Base-by-base conservation (phyloP, 805 yeast species). In the Wickerhamiella qilinensis region DNA sequence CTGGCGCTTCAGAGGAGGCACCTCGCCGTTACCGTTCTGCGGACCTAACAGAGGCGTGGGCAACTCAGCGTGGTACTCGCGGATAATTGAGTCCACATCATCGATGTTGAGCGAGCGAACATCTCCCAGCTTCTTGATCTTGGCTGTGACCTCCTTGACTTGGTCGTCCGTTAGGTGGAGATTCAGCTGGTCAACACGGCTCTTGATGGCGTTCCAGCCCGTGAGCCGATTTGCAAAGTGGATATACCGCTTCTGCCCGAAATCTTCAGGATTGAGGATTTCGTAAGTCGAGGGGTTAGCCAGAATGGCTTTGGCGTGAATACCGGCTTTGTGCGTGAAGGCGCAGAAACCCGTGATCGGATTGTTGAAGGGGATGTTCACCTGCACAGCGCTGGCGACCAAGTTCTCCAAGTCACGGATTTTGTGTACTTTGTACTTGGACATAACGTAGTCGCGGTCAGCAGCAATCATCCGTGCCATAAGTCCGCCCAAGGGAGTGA, bases 381-480 rank as follows among this genome's bases (percentile, higher is more conserved):
- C 95, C 65, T 84, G 93, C 40, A 88, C 97, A 36, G 94, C 93
- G 50, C 88, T 95, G 31, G 97, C 97, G 49, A 88, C 96, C 58
- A 91, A 68, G 63, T 77, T 84, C 65, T 88, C 98, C 59, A 88
- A 68, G 58, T 88, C 97, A 65, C 98, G 77, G 51, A 88, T 73
- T 71, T 88, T 88, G 67, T 86, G 94, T 51, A 88, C 67, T 68
- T 91, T 91, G 68, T 88, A 88, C 67, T 88, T 88, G 62, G 86
- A 73, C 55, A 85, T 67, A 38, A 88, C 96, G 60, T 88, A 88
- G 50, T 88, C 96, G 54, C 96, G 78, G 65, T 88, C 93, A 44
- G 97, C 95, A 44, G 94, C 94, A 57, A 91, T 84, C 98, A 88
- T 88, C 65, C 98, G 76, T 33, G 97, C 96, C 97, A 88, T 88